Conservation (phyloP, 495 filamentous ascomycete species). For the Penicillium alfredii region DNA sequence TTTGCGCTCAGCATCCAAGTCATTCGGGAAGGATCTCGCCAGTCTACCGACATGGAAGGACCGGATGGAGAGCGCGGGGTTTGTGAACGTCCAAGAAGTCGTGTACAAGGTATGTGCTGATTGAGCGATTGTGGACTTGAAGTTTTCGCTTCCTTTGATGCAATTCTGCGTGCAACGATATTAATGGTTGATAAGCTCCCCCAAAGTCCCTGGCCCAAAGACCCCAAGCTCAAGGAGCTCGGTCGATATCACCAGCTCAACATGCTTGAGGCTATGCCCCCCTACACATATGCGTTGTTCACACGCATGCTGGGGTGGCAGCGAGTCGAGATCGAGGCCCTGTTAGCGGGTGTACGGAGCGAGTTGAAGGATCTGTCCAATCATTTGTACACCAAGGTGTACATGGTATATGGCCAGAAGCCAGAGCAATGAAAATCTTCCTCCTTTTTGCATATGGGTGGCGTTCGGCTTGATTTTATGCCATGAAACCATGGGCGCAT, state of each 20-base stretch:
- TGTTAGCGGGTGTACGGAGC: conserved; percentile 47
- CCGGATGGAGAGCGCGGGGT: conserved; percentile 48
- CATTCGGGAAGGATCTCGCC: conserved; percentile 36
- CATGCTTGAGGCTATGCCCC: conserved; percentile 43
- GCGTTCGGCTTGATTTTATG: no score
- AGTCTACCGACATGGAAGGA: conserved; percentile 35
- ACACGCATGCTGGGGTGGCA: conserved; percentile 51
- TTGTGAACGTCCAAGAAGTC: conserved; percentile 46
- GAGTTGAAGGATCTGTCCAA: conserved; percentile 45
- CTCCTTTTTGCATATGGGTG: no score
- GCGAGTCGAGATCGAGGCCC: conserved; percentile 45
- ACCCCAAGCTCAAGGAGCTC: conserved; percentile 45
- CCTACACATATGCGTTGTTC: conserved; percentile 48
- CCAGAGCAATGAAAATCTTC: conserved; percentile 20
- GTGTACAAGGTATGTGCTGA: conserved; percentile 32
- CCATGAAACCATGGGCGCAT: no score
- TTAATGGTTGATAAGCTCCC: conserved; percentile 27
- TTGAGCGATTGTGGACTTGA: no score
- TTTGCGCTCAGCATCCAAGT: conserved; percentile 22
- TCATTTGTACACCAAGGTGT: conserved; percentile 39
- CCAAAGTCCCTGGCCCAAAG: conserved; percentile 48
- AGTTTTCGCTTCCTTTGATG: no score
- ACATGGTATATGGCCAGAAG: conserved; percentile 37
- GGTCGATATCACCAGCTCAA: conserved; percentile 43
- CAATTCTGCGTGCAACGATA: no score